A percentile compares a stretch with the other conserved stretches of the same genome.
These are phyloP conservation scores for Solanum arcanum DNA, from an alignment of 257 asterid species.

Conservation along the genomic window DNA sequence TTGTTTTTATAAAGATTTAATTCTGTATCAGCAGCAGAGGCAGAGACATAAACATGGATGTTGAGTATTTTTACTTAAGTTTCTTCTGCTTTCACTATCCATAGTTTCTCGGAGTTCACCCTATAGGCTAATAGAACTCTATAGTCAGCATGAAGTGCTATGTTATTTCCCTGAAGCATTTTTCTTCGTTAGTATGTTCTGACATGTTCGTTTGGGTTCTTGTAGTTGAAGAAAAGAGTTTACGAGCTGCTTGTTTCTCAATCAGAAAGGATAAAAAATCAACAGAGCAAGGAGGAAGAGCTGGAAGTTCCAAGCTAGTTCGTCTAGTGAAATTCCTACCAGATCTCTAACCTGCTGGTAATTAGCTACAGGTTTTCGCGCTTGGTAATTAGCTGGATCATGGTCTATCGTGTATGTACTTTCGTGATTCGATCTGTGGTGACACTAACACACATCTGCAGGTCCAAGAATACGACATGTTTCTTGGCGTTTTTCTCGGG, in stretches of 20 bases:
- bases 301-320: conserved; percentile 10
- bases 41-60: neutral
- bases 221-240: conserved; percentile 66
- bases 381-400: neutral
- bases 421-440: neutral
- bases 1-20: neutral
- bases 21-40: neutral
- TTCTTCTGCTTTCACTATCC: neutral
- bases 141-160: neutral
- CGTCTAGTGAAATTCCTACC: neutral
- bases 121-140: neutral
- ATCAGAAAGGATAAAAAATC: conserved; percentile 32
- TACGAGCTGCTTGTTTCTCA: conserved; percentile 65
- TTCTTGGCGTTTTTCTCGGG: neutral
- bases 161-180: neutral
- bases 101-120: neutral
- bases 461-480: neutral
- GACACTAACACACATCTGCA: neutral
- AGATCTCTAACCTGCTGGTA: neutral
- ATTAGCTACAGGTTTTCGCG: neutral
- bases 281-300: conserved; percentile 20
- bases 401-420: neutral
- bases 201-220: neutral
- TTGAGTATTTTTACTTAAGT: neutral
- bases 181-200: neutral